These are phyloP conservation scores for Gastrolobium villosum DNA, from an alignment of 306 rosid species.

Conservation along the genomic window DNA sequence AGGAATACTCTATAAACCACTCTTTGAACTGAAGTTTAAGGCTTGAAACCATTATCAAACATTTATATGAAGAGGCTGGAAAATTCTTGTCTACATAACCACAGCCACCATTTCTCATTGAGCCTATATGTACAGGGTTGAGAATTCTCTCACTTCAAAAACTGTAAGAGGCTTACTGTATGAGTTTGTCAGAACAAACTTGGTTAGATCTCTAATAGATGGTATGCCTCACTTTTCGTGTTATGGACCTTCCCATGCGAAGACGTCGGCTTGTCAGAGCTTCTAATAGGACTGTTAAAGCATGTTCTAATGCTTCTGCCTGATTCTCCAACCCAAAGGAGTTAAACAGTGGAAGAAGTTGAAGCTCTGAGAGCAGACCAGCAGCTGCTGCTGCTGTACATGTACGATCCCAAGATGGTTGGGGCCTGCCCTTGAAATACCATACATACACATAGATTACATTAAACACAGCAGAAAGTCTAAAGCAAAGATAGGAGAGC, in stretches of 20 bases:
- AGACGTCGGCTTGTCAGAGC: conserved; percentile 83
- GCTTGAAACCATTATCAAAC: conserved; percentile 31
- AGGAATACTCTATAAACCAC: conserved; percentile 8
- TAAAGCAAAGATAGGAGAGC: conserved; percentile 18
- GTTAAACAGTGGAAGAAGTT: conserved; percentile 68
- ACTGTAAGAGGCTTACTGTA: conserved; percentile 37
- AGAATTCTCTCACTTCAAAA: conserved; percentile 46
- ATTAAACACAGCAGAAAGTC: neutral
- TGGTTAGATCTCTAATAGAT: conserved; percentile 56
- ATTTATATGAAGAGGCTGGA: conserved; percentile 2
- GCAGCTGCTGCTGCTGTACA: conserved; percentile 92
- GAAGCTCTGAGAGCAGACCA: conserved; percentile 83
- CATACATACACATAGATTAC: conserved; percentile 35
- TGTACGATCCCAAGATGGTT: conserved; percentile 98
- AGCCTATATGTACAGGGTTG: conserved; percentile 29
- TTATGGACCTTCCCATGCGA: conserved; percentile 96
- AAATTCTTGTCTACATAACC: conserved; percentile 31
- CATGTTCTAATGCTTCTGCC: conserved; percentile 74
- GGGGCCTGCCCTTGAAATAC: conserved; percentile 70
- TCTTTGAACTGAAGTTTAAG: conserved; percentile 37
- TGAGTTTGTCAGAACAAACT: conserved; percentile 41
- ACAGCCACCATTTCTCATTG: conserved; percentile 10
- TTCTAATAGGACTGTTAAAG: conserved; percentile 68
- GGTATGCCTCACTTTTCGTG: conserved; percentile 75
- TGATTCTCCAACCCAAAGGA: conserved; percentile 67